These are phyloP conservation scores for Globisporangium nagaii DNA, from an alignment of 352 stramenopile genomes.

Conservation along the genomic window DNA sequence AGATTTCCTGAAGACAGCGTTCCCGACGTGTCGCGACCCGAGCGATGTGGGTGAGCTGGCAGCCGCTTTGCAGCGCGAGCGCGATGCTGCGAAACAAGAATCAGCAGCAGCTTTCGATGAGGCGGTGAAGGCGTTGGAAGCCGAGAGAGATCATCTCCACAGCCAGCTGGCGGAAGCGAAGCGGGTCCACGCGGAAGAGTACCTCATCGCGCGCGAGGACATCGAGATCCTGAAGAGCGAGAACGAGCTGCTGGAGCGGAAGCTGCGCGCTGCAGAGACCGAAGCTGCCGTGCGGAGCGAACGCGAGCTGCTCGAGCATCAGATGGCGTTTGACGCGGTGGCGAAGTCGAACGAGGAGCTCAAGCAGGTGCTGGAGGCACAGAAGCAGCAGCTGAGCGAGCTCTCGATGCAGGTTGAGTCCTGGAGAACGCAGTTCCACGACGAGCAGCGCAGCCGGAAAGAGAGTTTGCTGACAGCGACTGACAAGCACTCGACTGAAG, in stretches of 20 bases:
- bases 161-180: conserved; percentile 17
- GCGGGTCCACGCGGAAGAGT: conserved; percentile 15
- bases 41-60: background rate
- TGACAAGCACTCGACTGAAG: conserved; percentile 5
- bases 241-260: conserved; percentile 26
- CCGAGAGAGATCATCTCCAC: conserved; percentile 16
- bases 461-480: conserved; percentile 13
- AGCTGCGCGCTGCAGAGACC: conserved; percentile 27
- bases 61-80: conserved; percentile 1
- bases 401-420: conserved; percentile 25
- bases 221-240: conserved; percentile 29
- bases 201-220: conserved; percentile 21
- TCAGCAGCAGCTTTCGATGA: background rate
- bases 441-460: conserved; percentile 11
- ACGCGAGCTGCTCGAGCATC: conserved; percentile 29
- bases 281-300: conserved; percentile 24
- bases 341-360: conserved; percentile 38
- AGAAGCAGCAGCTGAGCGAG: conserved; percentile 34
- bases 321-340: conserved; percentile 26
- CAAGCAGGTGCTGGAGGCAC: conserved; percentile 30
- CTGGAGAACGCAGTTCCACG: conserved; percentile 28
- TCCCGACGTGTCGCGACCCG: background rate
- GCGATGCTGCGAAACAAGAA: background rate
- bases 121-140: conserved; percentile 8
- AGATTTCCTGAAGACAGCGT: conserved; percentile 1